Evolutionary conservation across 345 rosid genomes (phyloP), one percentile per base, ranked within the genome.

Genomic region (Microcos paniculata): DNA sequence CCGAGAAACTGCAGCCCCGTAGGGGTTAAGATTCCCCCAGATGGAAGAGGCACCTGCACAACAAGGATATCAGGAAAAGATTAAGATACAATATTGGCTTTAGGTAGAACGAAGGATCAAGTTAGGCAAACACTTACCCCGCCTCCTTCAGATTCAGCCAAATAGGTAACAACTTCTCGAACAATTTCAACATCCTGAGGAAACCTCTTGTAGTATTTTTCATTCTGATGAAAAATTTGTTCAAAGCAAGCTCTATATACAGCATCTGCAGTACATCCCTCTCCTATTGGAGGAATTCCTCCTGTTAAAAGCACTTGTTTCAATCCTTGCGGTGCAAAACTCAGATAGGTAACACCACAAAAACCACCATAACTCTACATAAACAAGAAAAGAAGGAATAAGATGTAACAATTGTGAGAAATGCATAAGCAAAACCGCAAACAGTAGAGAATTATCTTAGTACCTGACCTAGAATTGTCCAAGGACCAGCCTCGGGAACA

Each of bases 391-490:
- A 58, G 9, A 77, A 28, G 21, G 19, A 52, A 43, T 3, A 45
- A 46, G 61, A 31, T 11, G 28, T 42, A 4, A 57, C 57, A 68
- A 10, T 11, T 43, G 14, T 16, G 40, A 38, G 19, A 45, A 26
- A 59, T 33, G 70, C 21, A 74, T 38, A 74, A 67, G 64, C 42
- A 53, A 45, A 64, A n/a, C 15, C 21, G 65, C 48, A 24, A 38
- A 81, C 9, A 26, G 55, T 1, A 67, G 48, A 70, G 35, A 28
- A 59, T 23, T 56, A 56, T 64, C 28, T 67, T 26, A 48, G 30
- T 90, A 95, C 97, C 95, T 95, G 98, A 61, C 98, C 99, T 77
- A 93, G 78, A 56, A 95, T 73, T 0, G 92, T 88, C 98, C 98
- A 96, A 33, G 94, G 93, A 80, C 78, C 86, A 70, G 91, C 93